Evolutionary conservation across 2,329 filamentous ascomycete species (phyloP).

Genomic region (Stagonosporopsis cucurbitacearum): DNA sequence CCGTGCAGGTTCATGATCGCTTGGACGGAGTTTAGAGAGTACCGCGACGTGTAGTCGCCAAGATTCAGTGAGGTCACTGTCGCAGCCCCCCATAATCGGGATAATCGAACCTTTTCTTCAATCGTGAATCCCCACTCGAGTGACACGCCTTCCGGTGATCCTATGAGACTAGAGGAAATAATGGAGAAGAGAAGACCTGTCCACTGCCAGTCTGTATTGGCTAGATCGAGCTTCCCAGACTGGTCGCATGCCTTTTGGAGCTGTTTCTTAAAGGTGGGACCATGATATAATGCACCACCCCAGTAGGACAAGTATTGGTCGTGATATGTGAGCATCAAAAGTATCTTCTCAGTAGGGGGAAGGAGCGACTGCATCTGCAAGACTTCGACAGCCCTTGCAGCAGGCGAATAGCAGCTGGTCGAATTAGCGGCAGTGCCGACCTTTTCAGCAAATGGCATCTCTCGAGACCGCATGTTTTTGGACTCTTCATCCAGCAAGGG

Average conservation of each 20-base stretch:
- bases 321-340: slow-evolving; percentile 49
- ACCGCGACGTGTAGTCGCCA: slow-evolving; percentile 54
- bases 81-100: slow-evolving; percentile 56
- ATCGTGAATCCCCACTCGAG: slow-evolving; percentile 54
- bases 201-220: slow-evolving; percentile 47
- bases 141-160: slow-evolving; percentile 46
- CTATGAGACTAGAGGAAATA: slow-evolving; percentile 53
- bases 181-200: slow-evolving; percentile 53
- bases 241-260: slow-evolving; percentile 49
- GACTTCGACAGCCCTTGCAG: slow-evolving; percentile 33
- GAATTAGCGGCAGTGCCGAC: slow-evolving; percentile 3
- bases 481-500: slow-evolving; percentile 26
- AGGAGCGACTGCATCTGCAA: slow-evolving; percentile 49
- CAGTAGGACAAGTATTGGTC: slow-evolving; percentile 48
- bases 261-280: slow-evolving; percentile 47
- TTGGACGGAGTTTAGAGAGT: slow-evolving; percentile 50
- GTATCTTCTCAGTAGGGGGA: slow-evolving; percentile 33
- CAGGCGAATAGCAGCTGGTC: slow-evolving; percentile 28
- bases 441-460: slow-evolving; percentile 12
- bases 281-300: slow-evolving; percentile 50
- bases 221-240: slow-evolving; percentile 49
- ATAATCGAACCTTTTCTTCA: slow-evolving; percentile 51
- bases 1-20: slow-evolving; percentile 58
- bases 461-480: slow-evolving; percentile 23
- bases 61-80: slow-evolving; percentile 54